Percentiles rank a stretch among this genome's conserved stretches.
These are phyloP conservation scores for Daldinia concentrica DNA, from an alignment of 495 filamentous ascomycete genomes.

Conservation along the genomic window DNA sequence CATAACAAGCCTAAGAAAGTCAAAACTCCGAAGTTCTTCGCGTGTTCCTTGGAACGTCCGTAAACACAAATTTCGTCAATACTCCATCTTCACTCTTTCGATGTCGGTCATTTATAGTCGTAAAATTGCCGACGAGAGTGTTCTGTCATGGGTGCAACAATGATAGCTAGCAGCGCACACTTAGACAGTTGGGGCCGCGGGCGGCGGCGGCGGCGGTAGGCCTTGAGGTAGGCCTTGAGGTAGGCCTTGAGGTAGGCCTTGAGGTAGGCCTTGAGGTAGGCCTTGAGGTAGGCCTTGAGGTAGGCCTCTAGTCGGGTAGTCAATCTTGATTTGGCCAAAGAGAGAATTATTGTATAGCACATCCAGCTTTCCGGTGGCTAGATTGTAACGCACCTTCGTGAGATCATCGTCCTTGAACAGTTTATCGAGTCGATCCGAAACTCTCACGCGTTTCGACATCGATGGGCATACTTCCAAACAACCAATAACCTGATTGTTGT, in stretches of 20 bases:
- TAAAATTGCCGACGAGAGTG: background rate
- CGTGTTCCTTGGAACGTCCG: background rate
- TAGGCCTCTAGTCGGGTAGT: background rate
- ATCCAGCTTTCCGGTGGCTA: background rate
- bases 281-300: background rate
- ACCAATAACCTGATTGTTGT: too few species aligned
- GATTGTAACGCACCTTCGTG: background rate
- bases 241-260: too few species aligned
- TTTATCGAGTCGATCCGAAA: too few species aligned
- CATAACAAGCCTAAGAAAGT: background rate
- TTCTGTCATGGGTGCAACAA: background rate
- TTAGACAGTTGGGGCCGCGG: background rate
- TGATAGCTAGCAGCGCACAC: background rate
- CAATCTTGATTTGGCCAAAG: background rate
- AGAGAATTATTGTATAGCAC: background rate
- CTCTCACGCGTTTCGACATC: too few species aligned
- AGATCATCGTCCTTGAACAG: too few species aligned
- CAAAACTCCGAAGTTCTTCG: background rate
- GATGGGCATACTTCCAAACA: too few species aligned
- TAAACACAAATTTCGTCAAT: background rate
- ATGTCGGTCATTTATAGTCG: background rate
- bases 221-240: background rate
- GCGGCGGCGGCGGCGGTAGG: background rate
- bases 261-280: too few species aligned
- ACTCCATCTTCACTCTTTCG: background rate